Base-by-base conservation (phyloP, 352 stramenopile genomes). In the Phytophthora cajani region DNA sequence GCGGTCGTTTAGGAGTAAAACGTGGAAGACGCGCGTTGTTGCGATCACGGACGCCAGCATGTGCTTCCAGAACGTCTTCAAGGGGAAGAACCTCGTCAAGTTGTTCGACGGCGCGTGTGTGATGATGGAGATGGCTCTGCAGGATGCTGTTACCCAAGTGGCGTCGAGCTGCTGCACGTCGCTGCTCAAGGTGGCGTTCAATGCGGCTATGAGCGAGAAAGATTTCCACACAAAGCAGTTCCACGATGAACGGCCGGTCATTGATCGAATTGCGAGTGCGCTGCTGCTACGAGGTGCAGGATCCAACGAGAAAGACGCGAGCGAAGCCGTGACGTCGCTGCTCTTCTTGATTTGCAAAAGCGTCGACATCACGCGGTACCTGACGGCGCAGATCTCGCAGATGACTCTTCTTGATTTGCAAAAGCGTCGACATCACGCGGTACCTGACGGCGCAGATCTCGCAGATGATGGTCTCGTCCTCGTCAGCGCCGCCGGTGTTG, bases 331-430 rank as follows among this genome's bases (percentile, higher is more conserved):
- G 1, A 78, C 84, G 1, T 91, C 83, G 23, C 62, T 95, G 21
- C 71, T 95, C 0, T 95, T 92, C 46, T 71, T 95, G 50, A 90
- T 93, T 44, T 94, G 85, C 74, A 95, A 95, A 64, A 95, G 88
- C 42, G 61, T 66, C 11, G 83, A 94, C 16, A 80, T 92, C 46
- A 93, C 86, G 14, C 69, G 71, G 11, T 86, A 82, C 46, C 67
- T 94, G 42, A 89, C 85, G 1, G 25, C 52, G 0, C 82, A 89
- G 38, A 93, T 94, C 32, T 75, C 71, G 0, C 61, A 76, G 8
- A 80, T 84, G 38, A 88, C 71, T 95, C 0, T 95, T 92, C 46
- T 71, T 95, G 50, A 90, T 93, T 44, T 94, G 85, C 74, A 95
- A 95, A 64, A 95, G 88, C 42, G 61, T 66, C 11, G 83, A 94